Evolutionary conservation across 2,329 filamentous ascomycete genomes (phyloP).

Genomic region (Alternaria panax): DNA sequence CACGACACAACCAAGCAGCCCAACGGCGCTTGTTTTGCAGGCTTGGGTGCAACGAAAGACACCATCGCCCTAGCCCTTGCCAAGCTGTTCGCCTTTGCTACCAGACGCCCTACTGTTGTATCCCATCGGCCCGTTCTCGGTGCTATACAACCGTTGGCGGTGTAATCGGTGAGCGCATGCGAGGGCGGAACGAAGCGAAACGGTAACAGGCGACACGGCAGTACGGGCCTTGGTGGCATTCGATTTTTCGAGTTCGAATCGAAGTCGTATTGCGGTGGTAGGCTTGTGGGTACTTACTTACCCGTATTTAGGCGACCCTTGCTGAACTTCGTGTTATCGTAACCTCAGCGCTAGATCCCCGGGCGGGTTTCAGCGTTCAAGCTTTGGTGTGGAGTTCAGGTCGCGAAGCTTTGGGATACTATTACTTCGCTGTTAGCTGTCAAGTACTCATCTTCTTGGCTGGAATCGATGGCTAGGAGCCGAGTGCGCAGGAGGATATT

Average conservation of each 20-base stretch:
- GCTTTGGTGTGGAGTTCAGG: not conserved
- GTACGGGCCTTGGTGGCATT: slow-evolving; percentile 1
- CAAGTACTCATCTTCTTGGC: not conserved
- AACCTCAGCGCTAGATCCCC: not conserved
- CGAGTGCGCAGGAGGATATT: not conserved
- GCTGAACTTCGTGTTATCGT: not conserved
- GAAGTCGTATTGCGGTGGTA: not conserved
- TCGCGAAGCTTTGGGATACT: not conserved
- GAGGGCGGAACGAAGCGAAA: not conserved
- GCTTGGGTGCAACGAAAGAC: not conserved
- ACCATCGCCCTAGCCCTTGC: not conserved
- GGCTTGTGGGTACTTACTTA: not conserved
- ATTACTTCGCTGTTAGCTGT: not conserved
- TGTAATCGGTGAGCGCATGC: not conserved
- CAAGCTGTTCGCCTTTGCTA: not conserved
- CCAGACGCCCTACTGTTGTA: not conserved
- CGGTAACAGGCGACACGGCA: not conserved
- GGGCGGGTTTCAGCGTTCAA: not conserved
- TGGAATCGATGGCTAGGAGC: not conserved
- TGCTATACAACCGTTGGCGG: not conserved
- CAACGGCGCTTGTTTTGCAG: too few species aligned
- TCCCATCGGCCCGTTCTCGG: not conserved
- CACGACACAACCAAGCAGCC: too few species aligned
- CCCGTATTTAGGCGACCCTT: not conserved
- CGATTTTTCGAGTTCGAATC: not conserved